Percentiles rank a stretch among this genome's conserved stretches.
phyloP scores from a whole-genome alignment of 805 yeast genomes.

The Candida sanyiensis region DNA sequence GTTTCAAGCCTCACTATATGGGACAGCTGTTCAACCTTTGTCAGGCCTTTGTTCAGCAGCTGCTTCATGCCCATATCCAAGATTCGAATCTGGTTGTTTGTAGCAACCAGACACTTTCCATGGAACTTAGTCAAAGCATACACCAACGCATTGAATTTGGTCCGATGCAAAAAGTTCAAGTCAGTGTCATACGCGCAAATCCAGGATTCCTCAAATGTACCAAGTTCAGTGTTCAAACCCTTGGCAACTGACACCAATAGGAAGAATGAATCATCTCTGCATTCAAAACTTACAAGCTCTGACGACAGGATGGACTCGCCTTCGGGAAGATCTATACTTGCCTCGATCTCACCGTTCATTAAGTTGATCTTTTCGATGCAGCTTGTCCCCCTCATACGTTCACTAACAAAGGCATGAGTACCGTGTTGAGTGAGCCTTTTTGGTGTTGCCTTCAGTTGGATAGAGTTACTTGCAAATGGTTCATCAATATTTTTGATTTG shows the following conservation, averaged over 20 bases:
- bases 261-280: constrained; percentile 23
- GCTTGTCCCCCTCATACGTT: constrained; percentile 5
- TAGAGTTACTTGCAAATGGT: constrained; percentile 29
- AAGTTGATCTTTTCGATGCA: constrained; percentile 16
- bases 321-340: constrained; percentile 5
- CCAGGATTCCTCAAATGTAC: constrained; percentile 17
- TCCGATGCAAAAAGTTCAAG: constrained; percentile 52
- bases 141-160: constrained; percentile 45
- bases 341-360: constrained; percentile 12
- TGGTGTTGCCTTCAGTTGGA: constrained; percentile 48
- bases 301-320: constrained; percentile 15
- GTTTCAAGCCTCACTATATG: constrained; percentile 50
- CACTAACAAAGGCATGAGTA: constrained; percentile 18
- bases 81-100: constrained; percentile 45
- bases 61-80: constrained; percentile 79
- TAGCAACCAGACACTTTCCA: constrained; percentile 56
- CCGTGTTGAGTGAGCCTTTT: constrained; percentile 31
- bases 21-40: constrained; percentile 37
- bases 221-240: constrained; percentile 10
- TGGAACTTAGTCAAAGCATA: constrained; percentile 48
- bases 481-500: constrained; percentile 39
- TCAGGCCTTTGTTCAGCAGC: constrained; percentile 58
- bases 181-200: constrained; percentile 30
- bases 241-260: constrained; percentile 41
- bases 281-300: constrained; percentile 22